A percentile compares a stretch with the other conserved stretches of the same genome.
Conservation (phyloP, 306 rosid genomes). For the Cyamopsis tetragonoloba region DNA sequence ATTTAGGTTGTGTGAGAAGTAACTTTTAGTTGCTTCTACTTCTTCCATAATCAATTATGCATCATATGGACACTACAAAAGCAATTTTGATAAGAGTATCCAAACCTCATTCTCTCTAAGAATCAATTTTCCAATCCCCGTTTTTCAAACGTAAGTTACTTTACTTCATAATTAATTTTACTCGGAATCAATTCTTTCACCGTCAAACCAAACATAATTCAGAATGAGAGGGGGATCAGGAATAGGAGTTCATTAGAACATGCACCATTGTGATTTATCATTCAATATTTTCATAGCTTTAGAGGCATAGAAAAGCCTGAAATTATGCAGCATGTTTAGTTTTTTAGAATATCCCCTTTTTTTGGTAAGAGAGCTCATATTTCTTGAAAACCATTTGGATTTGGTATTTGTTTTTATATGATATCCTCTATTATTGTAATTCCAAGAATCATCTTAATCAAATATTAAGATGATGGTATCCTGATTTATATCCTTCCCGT, state of each 20-base stretch:
- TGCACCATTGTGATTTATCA: background rate
- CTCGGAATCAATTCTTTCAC: too few relatives aligned
- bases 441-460: background rate
- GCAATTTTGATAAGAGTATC: too few relatives aligned
- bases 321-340: background rate
- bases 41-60: too few relatives aligned
- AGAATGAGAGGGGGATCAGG: background rate
- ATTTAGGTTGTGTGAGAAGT: too few relatives aligned
- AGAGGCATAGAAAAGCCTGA: background rate
- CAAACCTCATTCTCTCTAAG: too few relatives aligned
- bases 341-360: background rate
- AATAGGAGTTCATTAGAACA: background rate
- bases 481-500: background rate
- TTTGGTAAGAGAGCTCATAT: background rate
- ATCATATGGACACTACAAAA: too few relatives aligned
- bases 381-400: background rate
- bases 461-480: background rate
- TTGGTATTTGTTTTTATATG: background rate
- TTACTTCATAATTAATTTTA: too few relatives aligned
- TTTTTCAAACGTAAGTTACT: too few relatives aligned
- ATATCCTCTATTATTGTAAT: background rate
- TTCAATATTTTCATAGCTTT: background rate
- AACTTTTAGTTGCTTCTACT: too few relatives aligned
- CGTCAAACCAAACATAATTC: background rate
- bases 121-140: too few relatives aligned